A percentile compares a stretch with the other conserved stretches of the same genome.
phyloP scores from a whole-genome alignment of 2,329 filamentous ascomycete species.

The Sporothrix mexicana region DNA sequence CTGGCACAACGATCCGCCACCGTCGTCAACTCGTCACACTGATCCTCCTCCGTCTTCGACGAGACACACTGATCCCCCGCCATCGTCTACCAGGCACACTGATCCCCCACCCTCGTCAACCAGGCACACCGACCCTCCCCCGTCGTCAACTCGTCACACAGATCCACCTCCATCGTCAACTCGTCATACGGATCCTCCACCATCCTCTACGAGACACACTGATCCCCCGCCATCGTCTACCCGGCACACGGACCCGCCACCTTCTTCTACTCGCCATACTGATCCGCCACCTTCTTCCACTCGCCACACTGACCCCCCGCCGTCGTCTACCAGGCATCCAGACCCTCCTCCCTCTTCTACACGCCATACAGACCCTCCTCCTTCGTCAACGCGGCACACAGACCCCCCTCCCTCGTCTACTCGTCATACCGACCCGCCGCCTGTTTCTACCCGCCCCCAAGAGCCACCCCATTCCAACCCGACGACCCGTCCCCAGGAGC shows the following conservation, averaged over 20 bases:
- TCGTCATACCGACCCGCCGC: not conserved
- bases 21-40: not conserved
- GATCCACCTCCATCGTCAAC: not conserved
- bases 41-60: not conserved
- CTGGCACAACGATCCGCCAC: not conserved
- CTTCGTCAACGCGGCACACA: not conserved
- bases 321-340: not conserved
- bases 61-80: not conserved
- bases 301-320: not conserved
- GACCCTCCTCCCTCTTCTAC: not conserved
- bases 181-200: not conserved
- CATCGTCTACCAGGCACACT: not conserved
- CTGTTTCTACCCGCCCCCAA: not conserved
- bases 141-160: not conserved
- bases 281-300: conserved; percentile 7
- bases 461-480: not conserved
- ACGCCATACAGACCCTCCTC: not conserved
- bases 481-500: not conserved
- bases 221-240: not conserved
- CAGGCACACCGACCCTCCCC: not conserved
- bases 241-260: not conserved
- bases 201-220: not conserved
- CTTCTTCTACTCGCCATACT: not conserved
- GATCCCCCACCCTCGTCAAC: not conserved
- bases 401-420: not conserved